Evolutionary conservation across 75 land plant species (phyloP), one percentile per base, ranked within the genome.

Genomic region (Cryptomeria japonica): DNA sequence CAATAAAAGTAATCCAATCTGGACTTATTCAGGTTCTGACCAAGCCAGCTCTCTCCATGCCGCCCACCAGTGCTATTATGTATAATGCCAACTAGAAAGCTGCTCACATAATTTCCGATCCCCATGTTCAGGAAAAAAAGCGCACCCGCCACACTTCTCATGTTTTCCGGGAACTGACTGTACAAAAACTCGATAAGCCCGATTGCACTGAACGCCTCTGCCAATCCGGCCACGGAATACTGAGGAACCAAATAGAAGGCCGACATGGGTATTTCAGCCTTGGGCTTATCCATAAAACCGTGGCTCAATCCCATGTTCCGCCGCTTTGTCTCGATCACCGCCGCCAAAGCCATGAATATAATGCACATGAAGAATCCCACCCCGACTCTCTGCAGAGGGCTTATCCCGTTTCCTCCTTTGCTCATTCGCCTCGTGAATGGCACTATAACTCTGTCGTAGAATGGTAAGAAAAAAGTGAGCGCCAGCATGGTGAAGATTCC

Each of bases 1-100:
- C 94, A 97, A 87, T 95, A 97, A 86, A 89, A 97, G 86, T 90
- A 89, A 83, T 97, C 97, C 77, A 96, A 51, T 55, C 90, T 97
- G 41, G 94, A 93, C 44, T 87, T 37, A 89, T 95, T 92, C 55
- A 97, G 78, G 88, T 97, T 91, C 84, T 95, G 90, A 0, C 80
- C 87, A 68, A 96, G 47, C 95, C 97, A 96, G 46, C 88, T 55
- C 0, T 87, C 86, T 0, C 84, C 86, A 18, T 87, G 85, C 25
- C 78, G 36, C 5, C 87, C 68, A 10, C 72, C 85, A 0, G 93
- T 95, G 36, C 73, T 16, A 14, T 80, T 88, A 34, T 94, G 91
- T 32, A 97, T 89, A 11, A 93, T 55, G n/a, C 87, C 28, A 8
- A 96, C 92, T 32, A 97, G 38, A 25, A 93, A 56, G 32, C 93